Base-by-base conservation (phyloP, 208 protist species). In the Tetramitus jugosus region DNA sequence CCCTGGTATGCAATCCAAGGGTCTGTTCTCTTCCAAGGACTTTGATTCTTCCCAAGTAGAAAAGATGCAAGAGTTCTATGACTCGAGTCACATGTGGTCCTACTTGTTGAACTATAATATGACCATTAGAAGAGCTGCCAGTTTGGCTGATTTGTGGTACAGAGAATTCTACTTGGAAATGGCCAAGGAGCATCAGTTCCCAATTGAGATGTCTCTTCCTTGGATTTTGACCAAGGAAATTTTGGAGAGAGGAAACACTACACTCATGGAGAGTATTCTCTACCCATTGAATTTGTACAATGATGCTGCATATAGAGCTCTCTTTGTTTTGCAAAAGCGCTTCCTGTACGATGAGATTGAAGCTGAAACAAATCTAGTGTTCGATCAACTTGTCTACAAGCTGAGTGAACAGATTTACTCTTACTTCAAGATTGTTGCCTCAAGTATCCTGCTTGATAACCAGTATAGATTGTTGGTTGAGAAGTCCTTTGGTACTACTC, bases 311-410 rank as follows among this genome's bases (percentile, higher is more conserved):
- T 76, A 84, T 61, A 46, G 69, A 45, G 85, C 87, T 29, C 78
- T 93, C 0, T 52, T 79, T 31, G 40, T 35, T 26, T 80, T 92
- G 7, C 62, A 85, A 26, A 75, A 83, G 68, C 79, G 81, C 45
- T 90, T 85, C 75, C 77, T 93, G 10, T 91, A 87, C 46, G 84
- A 91, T 77, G 89, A 92, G 76, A 83, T 92, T 43, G 85, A 91
- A 76, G 90, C 87, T 26, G 90, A 93, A 72, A 77, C 85, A 7
- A 89, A 90, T 69, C 80, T 92, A 1, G 79, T 71, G 46, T 91
- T 91, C 52, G 89, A 92, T 82, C 85, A 92, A 81, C 61, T 91
- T 2, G 49, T 92, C 26, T 91, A 83, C 60, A 86, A 87, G 74
- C 40, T 91, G 2, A 75, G 52, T 60, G 85, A 90, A n/a, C 67